Evolutionary conservation across 2,329 filamentous ascomycete species (phyloP).

Genomic region (Colletotrichum gigasporum): DNA sequence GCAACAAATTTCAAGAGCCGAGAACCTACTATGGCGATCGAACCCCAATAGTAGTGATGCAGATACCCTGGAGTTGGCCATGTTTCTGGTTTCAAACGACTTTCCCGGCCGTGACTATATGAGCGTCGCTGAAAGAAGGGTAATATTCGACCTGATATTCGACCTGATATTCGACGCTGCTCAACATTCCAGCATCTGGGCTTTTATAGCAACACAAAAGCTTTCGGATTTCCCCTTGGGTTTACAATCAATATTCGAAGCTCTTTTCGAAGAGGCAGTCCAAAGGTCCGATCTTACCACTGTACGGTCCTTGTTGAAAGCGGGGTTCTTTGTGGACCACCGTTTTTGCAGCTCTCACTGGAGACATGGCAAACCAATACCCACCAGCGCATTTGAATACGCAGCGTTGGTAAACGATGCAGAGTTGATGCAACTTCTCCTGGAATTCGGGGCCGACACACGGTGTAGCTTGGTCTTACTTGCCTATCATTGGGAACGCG

Average conservation of each 20-base stretch:
- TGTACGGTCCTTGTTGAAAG: neutral
- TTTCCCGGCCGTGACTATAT: no score
- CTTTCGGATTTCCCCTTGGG: neutral
- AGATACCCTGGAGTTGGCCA: no score
- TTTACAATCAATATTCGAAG: neutral
- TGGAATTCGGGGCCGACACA: neutral
- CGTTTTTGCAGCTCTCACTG: rapidly evolving
- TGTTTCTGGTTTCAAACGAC: no score
- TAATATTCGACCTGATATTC: neutral
- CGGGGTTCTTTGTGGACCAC: neutral
- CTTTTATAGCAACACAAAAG: rapidly evolving
- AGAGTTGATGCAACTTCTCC: neutral
- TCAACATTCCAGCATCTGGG: neutral
- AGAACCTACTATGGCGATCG: neutral
- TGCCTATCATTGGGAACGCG: rapidly evolving
- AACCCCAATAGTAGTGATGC: no score
- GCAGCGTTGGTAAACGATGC: neutral
- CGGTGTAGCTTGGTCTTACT: rapidly evolving
- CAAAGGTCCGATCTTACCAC: neutral
- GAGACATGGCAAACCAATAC: neutral
- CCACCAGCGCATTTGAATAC: neutral
- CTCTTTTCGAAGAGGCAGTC: neutral
- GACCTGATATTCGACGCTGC: rapidly evolving
- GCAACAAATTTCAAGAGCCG: neutral
- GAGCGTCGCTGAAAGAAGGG: neutral